These are phyloP conservation scores for Psidium friedrichsthalianum DNA, from an alignment of 345 rosid genomes.

Conservation along the genomic window DNA sequence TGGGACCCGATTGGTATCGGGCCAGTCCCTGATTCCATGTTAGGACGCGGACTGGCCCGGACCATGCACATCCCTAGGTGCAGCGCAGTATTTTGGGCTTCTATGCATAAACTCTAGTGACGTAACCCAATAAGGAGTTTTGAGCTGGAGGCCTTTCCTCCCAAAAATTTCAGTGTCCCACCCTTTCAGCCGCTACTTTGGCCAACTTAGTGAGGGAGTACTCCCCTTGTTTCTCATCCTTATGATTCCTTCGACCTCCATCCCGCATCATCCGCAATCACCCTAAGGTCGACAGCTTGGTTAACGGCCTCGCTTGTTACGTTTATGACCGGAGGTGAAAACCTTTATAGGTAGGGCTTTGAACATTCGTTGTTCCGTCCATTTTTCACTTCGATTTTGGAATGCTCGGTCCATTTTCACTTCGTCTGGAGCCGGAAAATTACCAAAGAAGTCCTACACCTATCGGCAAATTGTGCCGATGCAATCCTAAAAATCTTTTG, in stretches of 20 bases:
- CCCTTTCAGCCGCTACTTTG: neutral
- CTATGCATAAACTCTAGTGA: neutral
- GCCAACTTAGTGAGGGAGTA: neutral
- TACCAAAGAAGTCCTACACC: no score
- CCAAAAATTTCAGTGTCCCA: neutral
- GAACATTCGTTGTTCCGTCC: neutral
- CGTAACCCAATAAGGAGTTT: neutral
- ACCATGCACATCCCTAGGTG: neutral
- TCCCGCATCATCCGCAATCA: neutral
- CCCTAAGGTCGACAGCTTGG: neutral
- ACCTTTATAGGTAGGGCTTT: neutral
- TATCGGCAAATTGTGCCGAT: no score
- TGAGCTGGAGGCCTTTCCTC: neutral
- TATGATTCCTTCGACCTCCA: neutral
- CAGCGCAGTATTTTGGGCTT: neutral
- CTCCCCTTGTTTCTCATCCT: neutral
- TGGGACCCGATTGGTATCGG: no score
- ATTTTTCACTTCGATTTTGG: neutral
- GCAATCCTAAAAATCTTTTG: no score
- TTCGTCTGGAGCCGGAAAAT: neutral
- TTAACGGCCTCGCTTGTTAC: neutral
- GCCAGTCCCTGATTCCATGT: no score
- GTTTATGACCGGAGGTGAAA: neutral
- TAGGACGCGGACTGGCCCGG: no score
- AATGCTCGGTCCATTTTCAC: neutral